A percentile compares a stretch with the other conserved stretches of the same genome.
phyloP scores from a whole-genome alignment of 768 basidiomycete species.

The Calocybe cyanea region DNA sequence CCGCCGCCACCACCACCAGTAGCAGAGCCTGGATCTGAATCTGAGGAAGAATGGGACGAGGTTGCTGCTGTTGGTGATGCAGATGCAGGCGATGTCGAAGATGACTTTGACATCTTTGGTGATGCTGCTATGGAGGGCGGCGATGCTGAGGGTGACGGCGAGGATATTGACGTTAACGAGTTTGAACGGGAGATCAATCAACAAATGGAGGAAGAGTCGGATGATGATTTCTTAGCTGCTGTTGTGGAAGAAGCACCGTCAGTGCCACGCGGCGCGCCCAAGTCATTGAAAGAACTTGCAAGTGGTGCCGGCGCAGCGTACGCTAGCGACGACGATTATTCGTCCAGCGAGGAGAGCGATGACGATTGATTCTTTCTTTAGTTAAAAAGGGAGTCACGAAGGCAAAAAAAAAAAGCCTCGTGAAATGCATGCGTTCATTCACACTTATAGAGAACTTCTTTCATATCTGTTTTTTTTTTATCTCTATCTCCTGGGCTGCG shows the following conservation, averaged over 20 bases:
- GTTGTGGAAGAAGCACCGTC: slow-evolving; percentile 24
- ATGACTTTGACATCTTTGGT: slow-evolving; percentile 27
- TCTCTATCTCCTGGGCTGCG: too few species aligned
- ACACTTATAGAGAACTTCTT: too few species aligned
- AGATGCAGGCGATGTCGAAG: slow-evolving; percentile 14
- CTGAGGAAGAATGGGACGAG: slow-evolving; percentile 53
- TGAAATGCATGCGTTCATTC: too few species aligned
- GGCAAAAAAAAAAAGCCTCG: too few species aligned
- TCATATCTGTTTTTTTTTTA: too few species aligned
- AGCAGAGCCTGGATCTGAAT: slow-evolving; percentile 19
- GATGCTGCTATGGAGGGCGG: slow-evolving; percentile 14
- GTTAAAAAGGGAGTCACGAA: too few species aligned
- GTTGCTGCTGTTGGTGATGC: slow-evolving; percentile 24
- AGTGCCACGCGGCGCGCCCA: slow-evolving; percentile 12
- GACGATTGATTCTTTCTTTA: slow-evolving; percentile 46
- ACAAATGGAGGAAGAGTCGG: slow-evolving; percentile 35
- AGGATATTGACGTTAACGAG: slow-evolving; percentile 36
- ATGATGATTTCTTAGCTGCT: slow-evolving; percentile 49
- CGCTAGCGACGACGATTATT: slow-evolving; percentile 42
- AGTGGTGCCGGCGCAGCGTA: slow-evolving; percentile 20
- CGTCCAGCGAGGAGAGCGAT: slow-evolving; percentile 54
- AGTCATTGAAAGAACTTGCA: slow-evolving; percentile 17
- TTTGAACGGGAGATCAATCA: slow-evolving; percentile 36
- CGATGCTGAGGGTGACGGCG: slow-evolving; percentile 17
- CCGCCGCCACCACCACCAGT: slow-evolving; percentile 10